Conservation (phyloP, 768 basidiomycete species). For the Kwoniella bestiolae region DNA sequence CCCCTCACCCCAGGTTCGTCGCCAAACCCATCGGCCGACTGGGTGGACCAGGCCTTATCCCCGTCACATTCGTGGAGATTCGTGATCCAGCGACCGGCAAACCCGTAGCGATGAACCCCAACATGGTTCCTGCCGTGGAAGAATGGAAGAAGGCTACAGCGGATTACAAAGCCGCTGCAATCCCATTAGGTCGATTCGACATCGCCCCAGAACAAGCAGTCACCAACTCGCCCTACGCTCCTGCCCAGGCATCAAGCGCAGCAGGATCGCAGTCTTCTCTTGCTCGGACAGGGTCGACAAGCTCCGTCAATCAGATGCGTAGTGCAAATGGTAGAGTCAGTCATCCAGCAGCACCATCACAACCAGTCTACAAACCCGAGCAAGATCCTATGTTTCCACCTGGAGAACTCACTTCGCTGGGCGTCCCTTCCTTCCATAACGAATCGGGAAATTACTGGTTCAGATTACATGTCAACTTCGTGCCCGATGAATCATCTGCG, state of each 20-base stretch:
- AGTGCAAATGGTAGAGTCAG: conserved; percentile 13
- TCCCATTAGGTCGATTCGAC: conserved; percentile 90
- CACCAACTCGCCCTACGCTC: conserved; percentile 44
- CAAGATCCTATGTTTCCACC: conserved; percentile 48
- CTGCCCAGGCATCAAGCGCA: conserved; percentile 11
- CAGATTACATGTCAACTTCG: conserved; percentile 84
- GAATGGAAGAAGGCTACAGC: conserved; percentile 98
- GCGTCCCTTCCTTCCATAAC: conserved; percentile 94
- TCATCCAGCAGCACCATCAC: not conserved
- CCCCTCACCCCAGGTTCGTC: conserved; percentile 66
- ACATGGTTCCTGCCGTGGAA: conserved; percentile 92
- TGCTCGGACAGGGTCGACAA: conserved; percentile 26
- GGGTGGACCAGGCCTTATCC: conserved; percentile 94
- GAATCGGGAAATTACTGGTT: conserved; percentile 99
- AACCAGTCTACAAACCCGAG: conserved; percentile 44
- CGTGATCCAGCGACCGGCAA: conserved; percentile 87
- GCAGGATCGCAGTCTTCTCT: conserved; percentile 17
- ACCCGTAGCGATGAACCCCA: conserved; percentile 64
- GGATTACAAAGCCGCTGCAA: conserved; percentile 93
- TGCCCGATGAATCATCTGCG: conserved; percentile 69
- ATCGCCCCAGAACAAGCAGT: conserved; percentile 59
- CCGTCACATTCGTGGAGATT: conserved; percentile 94
- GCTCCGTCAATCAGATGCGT: conserved; percentile 15
- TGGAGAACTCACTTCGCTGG: conserved; percentile 82
- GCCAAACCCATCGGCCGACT: conserved; percentile 96